Percentiles rank a stretch among this genome's conserved stretches.
Evolutionary conservation across 495 filamentous ascomycete species (phyloP).

Genomic region (Aspergillus panamensis): DNA sequence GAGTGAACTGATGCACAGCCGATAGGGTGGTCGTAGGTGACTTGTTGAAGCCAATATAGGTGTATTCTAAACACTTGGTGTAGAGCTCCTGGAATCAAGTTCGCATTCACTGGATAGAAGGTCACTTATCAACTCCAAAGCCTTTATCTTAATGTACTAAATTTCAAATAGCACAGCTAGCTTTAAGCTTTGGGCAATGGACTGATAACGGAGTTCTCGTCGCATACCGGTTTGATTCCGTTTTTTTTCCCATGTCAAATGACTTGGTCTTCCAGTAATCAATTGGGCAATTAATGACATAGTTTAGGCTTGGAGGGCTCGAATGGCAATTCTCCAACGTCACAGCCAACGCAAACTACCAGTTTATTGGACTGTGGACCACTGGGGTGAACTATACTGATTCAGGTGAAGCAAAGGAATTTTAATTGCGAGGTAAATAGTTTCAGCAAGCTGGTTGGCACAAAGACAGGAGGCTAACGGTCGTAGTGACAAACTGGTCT

Average conservation of each 20-base stretch:
- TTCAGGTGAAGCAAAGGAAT: conserved; percentile 19
- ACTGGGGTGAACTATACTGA: conserved; percentile 22
- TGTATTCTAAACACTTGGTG: conserved; percentile 4
- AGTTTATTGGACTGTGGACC: conserved; percentile 46
- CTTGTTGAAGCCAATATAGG: not conserved
- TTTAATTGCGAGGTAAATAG: conserved; percentile 36
- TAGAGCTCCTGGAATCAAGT: conserved; percentile 58
- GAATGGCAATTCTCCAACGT: conserved; percentile 70
- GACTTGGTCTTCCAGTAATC: not conserved
- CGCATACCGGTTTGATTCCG: conserved; percentile 43
- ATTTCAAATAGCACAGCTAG: conserved; percentile 29
- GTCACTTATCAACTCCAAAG: conserved; percentile 24
- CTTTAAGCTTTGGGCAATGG: conserved; percentile 58
- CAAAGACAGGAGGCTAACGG: conserved; percentile 4
- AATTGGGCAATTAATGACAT: not conserved
- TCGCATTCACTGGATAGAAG: conserved; percentile 59
- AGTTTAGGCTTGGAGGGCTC: conserved; percentile 51
- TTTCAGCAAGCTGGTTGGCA: not conserved
- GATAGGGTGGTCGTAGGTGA: conserved; percentile 41
- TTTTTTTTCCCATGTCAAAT: not conserved
- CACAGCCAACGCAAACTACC: conserved; percentile 56
- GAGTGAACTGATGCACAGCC: not conserved
- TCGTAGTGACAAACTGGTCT: conserved; percentile 64
- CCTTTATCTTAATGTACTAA: not conserved
- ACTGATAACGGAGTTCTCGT: conserved; percentile 56